Evolutionary conservation across 1,284 basidiomycete genomes (phyloP).

Genomic region (Gomphus bonarii): DNA sequence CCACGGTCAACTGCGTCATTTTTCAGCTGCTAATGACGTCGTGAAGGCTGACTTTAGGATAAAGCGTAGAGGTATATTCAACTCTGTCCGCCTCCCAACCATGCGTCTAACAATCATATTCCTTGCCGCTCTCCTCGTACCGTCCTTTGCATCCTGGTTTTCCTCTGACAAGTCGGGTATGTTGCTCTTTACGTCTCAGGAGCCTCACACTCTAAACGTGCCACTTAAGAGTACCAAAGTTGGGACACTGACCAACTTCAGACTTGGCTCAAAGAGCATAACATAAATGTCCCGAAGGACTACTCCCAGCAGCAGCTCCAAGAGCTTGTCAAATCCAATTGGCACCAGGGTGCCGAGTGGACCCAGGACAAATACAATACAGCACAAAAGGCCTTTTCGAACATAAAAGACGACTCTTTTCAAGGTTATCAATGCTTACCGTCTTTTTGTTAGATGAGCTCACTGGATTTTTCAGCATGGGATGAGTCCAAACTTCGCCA

Average conservation of each 20-base stretch:
- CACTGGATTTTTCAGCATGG: slow-evolving; percentile 59
- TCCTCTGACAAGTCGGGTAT: slow-evolving; percentile 25
- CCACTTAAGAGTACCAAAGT: slow-evolving; percentile 36
- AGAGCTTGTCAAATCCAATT: slow-evolving; percentile 52
- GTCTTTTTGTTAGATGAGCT: slow-evolving; percentile 10
- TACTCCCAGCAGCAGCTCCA: slow-evolving; percentile 39
- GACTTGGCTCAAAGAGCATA: slow-evolving; percentile 64
- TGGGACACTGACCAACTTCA: slow-evolving; percentile 60
- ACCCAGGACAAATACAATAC: slow-evolving; percentile 47
- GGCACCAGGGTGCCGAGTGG: slow-evolving; percentile 48
- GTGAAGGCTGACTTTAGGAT: neutral
- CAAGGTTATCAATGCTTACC: slow-evolving; percentile 19
- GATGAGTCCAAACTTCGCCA: slow-evolving; percentile 72
- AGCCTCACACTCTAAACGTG: neutral
- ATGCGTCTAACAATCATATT: slow-evolving; percentile 5
- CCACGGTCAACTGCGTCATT: neutral
- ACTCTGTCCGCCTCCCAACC: neutral
- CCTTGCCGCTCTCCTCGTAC: slow-evolving; percentile 17
- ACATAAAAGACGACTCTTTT: slow-evolving; percentile 29
- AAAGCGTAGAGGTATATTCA: neutral
- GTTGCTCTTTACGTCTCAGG: neutral
- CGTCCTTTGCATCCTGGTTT: slow-evolving; percentile 42
- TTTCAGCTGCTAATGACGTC: neutral
- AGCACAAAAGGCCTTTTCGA: slow-evolving; percentile 59
- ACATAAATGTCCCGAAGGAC: slow-evolving; percentile 45